These are phyloP conservation scores for Coniochaeta pulveracea DNA, from an alignment of 2,329 filamentous ascomycete species.

Conservation along the genomic window DNA sequence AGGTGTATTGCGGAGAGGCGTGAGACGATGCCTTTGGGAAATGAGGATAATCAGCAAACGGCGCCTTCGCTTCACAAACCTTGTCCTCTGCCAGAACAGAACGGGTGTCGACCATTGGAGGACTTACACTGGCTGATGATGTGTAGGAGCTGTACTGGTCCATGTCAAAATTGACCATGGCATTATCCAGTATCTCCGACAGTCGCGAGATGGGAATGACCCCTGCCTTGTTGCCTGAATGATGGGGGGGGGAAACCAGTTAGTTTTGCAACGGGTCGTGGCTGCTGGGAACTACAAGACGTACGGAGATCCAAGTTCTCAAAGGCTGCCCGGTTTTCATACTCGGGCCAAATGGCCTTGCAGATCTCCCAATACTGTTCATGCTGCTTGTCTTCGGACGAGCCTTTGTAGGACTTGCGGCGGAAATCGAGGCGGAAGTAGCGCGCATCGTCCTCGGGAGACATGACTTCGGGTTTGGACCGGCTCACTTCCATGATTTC, in stretches of 20 bases:
- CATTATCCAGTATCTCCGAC: conserved; percentile 1
- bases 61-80: too few species aligned
- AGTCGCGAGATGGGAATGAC: neutral
- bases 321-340: neutral
- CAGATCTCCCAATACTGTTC: conserved; percentile 3
- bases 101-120: too few species aligned
- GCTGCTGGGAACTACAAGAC: neutral
- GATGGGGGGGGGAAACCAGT: too few species aligned
- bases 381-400: conserved; percentile 2
- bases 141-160: too few species aligned
- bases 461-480: conserved; percentile 2
- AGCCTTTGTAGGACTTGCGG: neutral
- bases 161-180: neutral
- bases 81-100: too few species aligned
- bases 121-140: too few species aligned
- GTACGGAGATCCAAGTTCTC: conserved; percentile 1
- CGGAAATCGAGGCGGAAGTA: conserved; percentile 4
- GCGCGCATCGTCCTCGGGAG: neutral
- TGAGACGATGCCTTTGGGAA: too few species aligned
- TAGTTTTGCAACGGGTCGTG: neutral
- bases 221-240: neutral
- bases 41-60: too few species aligned
- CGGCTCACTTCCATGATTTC: neutral
- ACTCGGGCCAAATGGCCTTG: conserved; percentile 4
- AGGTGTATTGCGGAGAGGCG: too few species aligned